Percentiles rank a stretch among this genome's conserved stretches.
Conservation (phyloP, 192 early-diverging fungal genomes). For the Podochytrium sp. region DNA sequence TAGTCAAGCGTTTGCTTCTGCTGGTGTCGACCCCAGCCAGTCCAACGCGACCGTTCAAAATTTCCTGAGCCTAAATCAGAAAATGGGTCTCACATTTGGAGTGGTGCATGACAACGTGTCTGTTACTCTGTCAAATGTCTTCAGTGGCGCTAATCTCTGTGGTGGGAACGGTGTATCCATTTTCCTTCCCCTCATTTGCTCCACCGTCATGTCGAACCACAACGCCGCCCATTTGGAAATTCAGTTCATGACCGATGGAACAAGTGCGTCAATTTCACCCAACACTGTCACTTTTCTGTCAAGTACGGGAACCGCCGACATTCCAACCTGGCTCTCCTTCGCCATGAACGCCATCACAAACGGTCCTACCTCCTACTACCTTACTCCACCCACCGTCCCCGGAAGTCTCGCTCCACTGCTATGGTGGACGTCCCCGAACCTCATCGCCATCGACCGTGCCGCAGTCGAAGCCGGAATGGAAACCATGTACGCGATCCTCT, state of each 20-base stretch:
- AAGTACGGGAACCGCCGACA: not conserved
- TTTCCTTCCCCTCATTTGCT: slow-evolving; percentile 13
- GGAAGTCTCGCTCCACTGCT: slow-evolving; percentile 29
- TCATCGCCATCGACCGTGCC: slow-evolving; percentile 20
- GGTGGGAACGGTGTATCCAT: not conserved
- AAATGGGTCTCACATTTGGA: not conserved
- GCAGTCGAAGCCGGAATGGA: slow-evolving; percentile 31
- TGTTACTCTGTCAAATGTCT: slow-evolving; percentile 1
- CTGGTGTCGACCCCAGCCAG: slow-evolving; percentile 2
- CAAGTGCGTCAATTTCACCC: slow-evolving; percentile 29
- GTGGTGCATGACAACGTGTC: not conserved
- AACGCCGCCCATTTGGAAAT: not conserved
- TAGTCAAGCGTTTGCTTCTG: not conserved
- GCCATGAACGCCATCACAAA: not conserved
- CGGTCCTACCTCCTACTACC: not conserved
- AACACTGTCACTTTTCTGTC: slow-evolving; percentile 4
- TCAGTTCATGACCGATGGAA: slow-evolving; percentile 28
- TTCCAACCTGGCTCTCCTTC: not conserved
- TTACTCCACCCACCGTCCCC: slow-evolving; percentile 10
- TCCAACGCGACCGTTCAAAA: not conserved
- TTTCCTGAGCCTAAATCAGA: not conserved
- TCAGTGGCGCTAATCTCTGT: slow-evolving; percentile 8
- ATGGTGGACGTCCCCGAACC: slow-evolving; percentile 34
- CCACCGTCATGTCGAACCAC: slow-evolving; percentile 16
- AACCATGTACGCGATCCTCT: slow-evolving; percentile 28